Evolutionary conservation across 495 filamentous ascomycete species (phyloP).

Genomic region (Polyplosphaeria fusca): DNA sequence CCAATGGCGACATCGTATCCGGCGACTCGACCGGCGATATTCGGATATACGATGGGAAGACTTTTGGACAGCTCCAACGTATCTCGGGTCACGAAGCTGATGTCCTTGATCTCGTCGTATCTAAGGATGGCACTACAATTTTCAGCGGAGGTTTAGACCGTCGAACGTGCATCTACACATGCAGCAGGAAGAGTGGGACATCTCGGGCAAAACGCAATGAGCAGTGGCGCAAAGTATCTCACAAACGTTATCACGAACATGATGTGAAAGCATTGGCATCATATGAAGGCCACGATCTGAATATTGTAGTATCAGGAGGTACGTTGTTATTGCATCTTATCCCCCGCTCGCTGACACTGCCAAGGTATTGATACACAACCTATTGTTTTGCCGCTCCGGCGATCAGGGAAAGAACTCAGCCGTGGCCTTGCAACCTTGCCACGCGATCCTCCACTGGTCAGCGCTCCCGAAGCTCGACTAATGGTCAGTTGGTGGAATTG

Average conservation of each 20-base stretch:
- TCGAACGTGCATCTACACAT: slow-evolving; percentile 53
- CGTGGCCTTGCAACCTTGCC: slow-evolving; percentile 74
- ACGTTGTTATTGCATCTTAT: slow-evolving; percentile 32
- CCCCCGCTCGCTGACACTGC: not conserved
- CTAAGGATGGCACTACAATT: slow-evolving; percentile 76
- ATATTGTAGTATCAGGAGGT: slow-evolving; percentile 91
- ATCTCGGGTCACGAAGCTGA: slow-evolving; percentile 86
- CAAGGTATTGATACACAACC: slow-evolving; percentile 81
- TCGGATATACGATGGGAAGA: slow-evolving; percentile 89
- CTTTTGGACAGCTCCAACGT: slow-evolving; percentile 78
- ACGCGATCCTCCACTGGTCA: slow-evolving; percentile 66
- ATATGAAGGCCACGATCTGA: slow-evolving; percentile 78
- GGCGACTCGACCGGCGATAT: slow-evolving; percentile 93
- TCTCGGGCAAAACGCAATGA: slow-evolving; percentile 55
- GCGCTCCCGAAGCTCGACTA: slow-evolving; percentile 65
- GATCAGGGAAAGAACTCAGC: slow-evolving; percentile 78
- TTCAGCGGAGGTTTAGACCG: slow-evolving; percentile 89
- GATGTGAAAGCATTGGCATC: slow-evolving; percentile 95
- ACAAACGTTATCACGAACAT: slow-evolving; percentile 78
- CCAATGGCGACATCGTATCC: slow-evolving; percentile 85
- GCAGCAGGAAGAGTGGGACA: slow-evolving; percentile 63
- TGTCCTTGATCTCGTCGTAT: slow-evolving; percentile 76
- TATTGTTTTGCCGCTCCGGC: slow-evolving; percentile 72
- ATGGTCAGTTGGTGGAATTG: slow-evolving; percentile 92
- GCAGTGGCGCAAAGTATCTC: slow-evolving; percentile 81